Conservation (phyloP, 2,329 filamentous ascomycete genomes). For the Chrysosporium queenslandicum region DNA sequence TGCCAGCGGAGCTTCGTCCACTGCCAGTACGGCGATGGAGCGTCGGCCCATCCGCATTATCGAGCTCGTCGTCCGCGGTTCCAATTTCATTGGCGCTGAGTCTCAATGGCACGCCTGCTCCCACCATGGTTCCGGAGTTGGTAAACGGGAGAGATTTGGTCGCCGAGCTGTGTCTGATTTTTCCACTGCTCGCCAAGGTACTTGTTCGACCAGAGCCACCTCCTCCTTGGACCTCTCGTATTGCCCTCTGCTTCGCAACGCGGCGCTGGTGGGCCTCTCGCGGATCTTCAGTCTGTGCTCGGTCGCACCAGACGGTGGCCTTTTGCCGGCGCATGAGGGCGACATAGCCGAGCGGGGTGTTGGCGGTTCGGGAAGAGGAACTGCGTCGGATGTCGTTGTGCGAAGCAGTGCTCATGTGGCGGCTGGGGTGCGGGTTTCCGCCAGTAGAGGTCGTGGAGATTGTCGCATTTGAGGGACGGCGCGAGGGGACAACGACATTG, state of each 20-base stretch:
- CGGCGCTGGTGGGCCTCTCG: conserved; percentile 71
- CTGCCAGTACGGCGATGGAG: conserved; percentile 48
- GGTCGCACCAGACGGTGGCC: conserved; percentile 96
- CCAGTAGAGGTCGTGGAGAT: conserved; percentile 34
- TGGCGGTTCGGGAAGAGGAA: conserved; percentile 66
- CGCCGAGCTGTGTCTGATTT: conserved; percentile 81
- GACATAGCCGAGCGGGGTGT: conserved; percentile 67
- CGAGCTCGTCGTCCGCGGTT: conserved; percentile 71
- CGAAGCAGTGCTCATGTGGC: conserved; percentile 23
- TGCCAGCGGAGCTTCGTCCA: conserved; percentile 48
- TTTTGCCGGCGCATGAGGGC: conserved; percentile 95
- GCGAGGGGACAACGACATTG: conserved; percentile 17
- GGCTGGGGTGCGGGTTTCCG: conserved; percentile 24
- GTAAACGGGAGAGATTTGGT: conserved; percentile 67
- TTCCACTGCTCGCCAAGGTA: conserved; percentile 58
- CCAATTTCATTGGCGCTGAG: conserved; percentile 94
- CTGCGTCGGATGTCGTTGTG: conserved; percentile 53
- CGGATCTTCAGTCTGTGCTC: conserved; percentile 84
- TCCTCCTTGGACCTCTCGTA: conserved; percentile 67
- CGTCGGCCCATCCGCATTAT: conserved; percentile 43
- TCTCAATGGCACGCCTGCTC: conserved; percentile 78
- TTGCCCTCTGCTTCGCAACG: conserved; percentile 76
- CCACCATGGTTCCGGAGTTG: conserved; percentile 61
- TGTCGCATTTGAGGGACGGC: conserved; percentile 34
- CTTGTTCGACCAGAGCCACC: conserved; percentile 45